Evolutionary conservation across 2,329 filamentous ascomycete genomes (phyloP).

Genomic region (Sclerotinia trifoliorum): DNA sequence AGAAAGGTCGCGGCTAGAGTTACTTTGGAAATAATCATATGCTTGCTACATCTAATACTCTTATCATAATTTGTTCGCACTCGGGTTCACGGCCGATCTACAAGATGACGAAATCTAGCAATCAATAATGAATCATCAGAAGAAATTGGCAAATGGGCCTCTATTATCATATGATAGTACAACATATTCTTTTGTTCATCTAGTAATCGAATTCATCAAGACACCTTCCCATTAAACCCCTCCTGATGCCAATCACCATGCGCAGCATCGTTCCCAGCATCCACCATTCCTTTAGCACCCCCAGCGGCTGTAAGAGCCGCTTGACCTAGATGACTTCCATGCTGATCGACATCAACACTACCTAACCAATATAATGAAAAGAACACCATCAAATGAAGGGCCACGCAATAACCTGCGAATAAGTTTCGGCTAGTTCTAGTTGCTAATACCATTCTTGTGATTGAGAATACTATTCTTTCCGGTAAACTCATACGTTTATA

Average conservation of each 20-base stretch:
- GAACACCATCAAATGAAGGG: conserved; percentile 84
- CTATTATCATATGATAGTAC: conserved; percentile 36
- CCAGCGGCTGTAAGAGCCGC: conserved; percentile 47
- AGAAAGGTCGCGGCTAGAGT: background rate
- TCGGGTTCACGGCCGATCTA: background rate
- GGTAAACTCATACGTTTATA: conserved; percentile 92
- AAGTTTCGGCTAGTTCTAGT: conserved; percentile 88
- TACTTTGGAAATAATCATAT: background rate
- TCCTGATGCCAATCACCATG: conserved; percentile 64
- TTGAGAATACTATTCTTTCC: conserved; percentile 84
- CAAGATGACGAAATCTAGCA: conserved; percentile 8
- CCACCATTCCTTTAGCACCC: conserved; percentile 43
- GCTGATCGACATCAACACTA: conserved; percentile 60
- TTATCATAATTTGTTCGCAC: background rate
- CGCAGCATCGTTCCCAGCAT: conserved; percentile 39
- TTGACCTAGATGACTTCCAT: conserved; percentile 37
- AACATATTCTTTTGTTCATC: conserved; percentile 19
- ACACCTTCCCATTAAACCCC: conserved; percentile 36
- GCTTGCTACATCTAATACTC: background rate
- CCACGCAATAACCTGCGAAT: conserved; percentile 89
- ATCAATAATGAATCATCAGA: conserved; percentile 7
- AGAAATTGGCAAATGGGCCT: conserved; percentile 19
- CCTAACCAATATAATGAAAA: conserved; percentile 83
- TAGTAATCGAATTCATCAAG: conserved; percentile 26
- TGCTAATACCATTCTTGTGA: conserved; percentile 86